Evolutionary conservation across 2,329 filamentous ascomycete species (phyloP), one percentile per base, ranked within the genome.

Genomic region (Thielaviopsis euricoi): DNA sequence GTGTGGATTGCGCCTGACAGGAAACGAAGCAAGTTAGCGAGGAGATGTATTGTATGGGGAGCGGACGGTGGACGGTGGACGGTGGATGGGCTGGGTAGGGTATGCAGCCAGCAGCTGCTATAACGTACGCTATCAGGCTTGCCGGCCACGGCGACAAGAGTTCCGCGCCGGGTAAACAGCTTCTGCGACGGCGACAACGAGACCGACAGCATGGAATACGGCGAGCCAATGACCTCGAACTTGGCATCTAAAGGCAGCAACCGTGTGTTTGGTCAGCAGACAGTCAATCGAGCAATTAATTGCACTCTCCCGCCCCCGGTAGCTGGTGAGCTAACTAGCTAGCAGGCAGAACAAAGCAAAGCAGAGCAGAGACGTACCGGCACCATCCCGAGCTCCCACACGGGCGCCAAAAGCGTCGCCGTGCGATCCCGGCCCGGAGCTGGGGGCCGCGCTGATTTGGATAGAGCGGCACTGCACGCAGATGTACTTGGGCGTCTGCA

Each of bases 161-260:
- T 95, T 57, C 94, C 94, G 65, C 89, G 83, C 64, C 91, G 81
- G 22, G 93, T 96, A 71, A 93, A 96, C 54, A 98, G 82, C 65
- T 87, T 86, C 70, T 97, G 91, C 33, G 91, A 97, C 49, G 93
- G 87, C 40, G 93, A 94, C 56, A 98, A 80, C 7, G 86, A 88
- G 63, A 95, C 90, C 22, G 91, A 96, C 64, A 98, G 83, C 62
- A 98, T 82, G 58, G 93, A 97, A 71, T 93, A 93, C 1, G 91
- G 89, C 23, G 87, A 81, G 62, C 93, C 93, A 63, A 98, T 76
- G 53, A 97, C 89, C 71, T 97, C 89, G 70, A 98, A 98, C 59
- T 84, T 83, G 57, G 93, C 93, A 79, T 97, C 93, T 96, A 64
- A 7, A 21, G n/a, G n/a, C n/a, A n/a, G n/a, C 1, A 37, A 25